Conservation (phyloP, 1,284 basidiomycete species). For the Moesziomyces sp. region DNA sequence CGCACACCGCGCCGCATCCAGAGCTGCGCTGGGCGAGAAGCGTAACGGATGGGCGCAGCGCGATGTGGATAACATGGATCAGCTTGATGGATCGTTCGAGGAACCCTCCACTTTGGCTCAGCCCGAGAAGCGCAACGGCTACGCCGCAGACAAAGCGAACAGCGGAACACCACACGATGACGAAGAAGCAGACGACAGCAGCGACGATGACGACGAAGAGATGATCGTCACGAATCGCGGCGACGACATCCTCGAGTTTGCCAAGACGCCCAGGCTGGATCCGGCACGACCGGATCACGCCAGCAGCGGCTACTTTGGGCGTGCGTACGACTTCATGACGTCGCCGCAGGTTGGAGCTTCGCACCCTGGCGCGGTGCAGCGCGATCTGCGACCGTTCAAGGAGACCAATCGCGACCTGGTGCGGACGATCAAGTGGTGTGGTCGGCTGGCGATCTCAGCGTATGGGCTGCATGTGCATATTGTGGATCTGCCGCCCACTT, state of each 20-base stretch:
- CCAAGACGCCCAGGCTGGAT: constrained; percentile 53
- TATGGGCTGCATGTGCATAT: constrained; percentile 55
- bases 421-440: constrained; percentile 64
- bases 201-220: constrained; percentile 55
- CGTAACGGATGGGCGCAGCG: constrained; percentile 10
- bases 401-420: constrained; percentile 50
- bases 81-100: background rate
- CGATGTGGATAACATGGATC: background rate
- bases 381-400: constrained; percentile 18
- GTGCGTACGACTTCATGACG: constrained; percentile 45
- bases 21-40: constrained; percentile 25
- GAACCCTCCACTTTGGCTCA: background rate
- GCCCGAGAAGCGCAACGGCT: background rate
- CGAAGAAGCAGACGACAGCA: constrained; percentile 22
- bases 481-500: constrained; percentile 61
- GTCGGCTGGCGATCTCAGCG: constrained; percentile 65
- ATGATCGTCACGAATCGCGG: constrained; percentile 63
- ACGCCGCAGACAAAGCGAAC: constrained; percentile 1
- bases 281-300: constrained; percentile 27
- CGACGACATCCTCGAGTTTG: constrained; percentile 63
- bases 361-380: constrained; percentile 4
- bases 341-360: constrained; percentile 40
- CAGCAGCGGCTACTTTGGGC: constrained; percentile 48
- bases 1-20: constrained; percentile 37
- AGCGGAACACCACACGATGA: constrained; percentile 1